phyloP scores from a whole-genome alignment of 768 basidiomycete species.

The Candolleomyces aberdarensis region DNA sequence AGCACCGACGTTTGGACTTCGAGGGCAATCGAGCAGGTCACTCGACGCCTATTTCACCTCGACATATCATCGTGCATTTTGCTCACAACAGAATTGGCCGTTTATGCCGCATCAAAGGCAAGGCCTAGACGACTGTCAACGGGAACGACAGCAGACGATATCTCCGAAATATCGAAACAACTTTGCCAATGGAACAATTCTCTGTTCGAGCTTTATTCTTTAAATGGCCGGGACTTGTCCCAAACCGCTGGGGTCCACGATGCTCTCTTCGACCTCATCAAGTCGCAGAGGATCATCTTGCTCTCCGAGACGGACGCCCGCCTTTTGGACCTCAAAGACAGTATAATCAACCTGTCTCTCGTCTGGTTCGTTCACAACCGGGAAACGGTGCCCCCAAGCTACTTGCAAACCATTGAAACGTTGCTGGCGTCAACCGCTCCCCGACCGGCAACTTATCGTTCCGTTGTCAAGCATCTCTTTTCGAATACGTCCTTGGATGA shows the following conservation, averaged over 20 bases:
- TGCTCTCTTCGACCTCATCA: neutral
- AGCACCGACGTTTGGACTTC: slow-evolving; percentile 12
- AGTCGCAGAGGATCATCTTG: neutral
- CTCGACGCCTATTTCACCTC: slow-evolving; percentile 6
- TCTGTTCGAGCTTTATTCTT: neutral
- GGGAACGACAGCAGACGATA: neutral
- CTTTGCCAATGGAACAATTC: slow-evolving; percentile 8
- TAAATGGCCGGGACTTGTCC: neutral
- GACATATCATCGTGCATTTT: neutral
- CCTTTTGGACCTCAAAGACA: neutral
- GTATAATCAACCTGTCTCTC: neutral
- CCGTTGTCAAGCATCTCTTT: slow-evolving; percentile 6
- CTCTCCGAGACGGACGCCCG: neutral
- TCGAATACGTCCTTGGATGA: slow-evolving; percentile 9
- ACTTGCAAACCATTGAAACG: neutral
- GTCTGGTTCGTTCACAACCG: neutral
- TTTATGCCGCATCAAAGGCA: neutral
- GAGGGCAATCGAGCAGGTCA: slow-evolving; percentile 10
- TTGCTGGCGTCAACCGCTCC: neutral
- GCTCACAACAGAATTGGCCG: neutral
- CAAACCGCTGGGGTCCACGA: neutral
- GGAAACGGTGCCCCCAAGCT: neutral
- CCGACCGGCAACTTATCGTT: neutral
- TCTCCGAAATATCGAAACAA: neutral
- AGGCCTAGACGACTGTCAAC: neutral